A percentile compares a stretch with the other conserved stretches of the same genome.
Conservation (phyloP, 208 protist species). For the Naegleria lovaniensis region DNA sequence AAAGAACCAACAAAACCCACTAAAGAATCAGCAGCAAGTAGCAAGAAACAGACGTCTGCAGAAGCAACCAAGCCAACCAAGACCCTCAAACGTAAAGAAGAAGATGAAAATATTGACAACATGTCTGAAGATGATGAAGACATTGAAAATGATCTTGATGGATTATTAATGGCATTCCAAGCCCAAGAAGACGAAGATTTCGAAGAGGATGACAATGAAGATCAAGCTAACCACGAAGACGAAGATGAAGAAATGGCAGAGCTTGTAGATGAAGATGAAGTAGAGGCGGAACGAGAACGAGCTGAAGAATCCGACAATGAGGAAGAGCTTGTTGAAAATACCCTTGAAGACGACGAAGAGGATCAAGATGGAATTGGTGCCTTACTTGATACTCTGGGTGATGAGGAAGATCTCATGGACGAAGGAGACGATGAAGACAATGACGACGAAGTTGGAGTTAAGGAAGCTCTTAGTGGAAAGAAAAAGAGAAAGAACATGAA, state of each 20-base stretch:
- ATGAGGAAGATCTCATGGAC: not conserved
- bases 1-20: too few relatives aligned
- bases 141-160: not conserved
- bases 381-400: not conserved
- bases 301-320: not conserved
- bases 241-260: not conserved
- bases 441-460: not conserved
- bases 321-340: not conserved
- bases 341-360: not conserved
- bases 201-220: not conserved
- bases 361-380: not conserved
- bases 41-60: too few relatives aligned
- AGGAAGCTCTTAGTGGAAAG: not conserved
- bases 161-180: not conserved
- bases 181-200: not conserved
- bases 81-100: too few relatives aligned
- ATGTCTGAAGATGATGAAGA: not conserved
- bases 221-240: not conserved
- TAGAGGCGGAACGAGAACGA: not conserved
- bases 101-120: too few relatives aligned
- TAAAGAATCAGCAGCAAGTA: too few relatives aligned
- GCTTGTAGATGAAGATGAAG: not conserved
- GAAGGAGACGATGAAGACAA: not conserved
- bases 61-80: too few relatives aligned
- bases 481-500: not conserved